Percentiles rank a stretch among this genome's conserved stretches.
These are phyloP conservation scores for Solanum hybrid DNA, from an alignment of 305 asterid genomes.

Conservation along the genomic window DNA sequence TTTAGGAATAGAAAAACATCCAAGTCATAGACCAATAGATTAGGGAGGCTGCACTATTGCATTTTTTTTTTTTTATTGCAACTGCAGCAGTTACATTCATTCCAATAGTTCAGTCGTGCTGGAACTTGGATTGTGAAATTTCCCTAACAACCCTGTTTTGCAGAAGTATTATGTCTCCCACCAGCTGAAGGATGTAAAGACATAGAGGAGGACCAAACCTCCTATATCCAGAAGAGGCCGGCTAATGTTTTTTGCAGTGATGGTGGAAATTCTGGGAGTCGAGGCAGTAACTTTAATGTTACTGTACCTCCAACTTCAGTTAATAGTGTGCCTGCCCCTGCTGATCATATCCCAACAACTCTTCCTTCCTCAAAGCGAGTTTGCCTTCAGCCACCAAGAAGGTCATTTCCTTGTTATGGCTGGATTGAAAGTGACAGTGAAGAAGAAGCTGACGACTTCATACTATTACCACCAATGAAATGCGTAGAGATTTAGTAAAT, in stretches of 20 bases:
- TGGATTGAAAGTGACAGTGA: constrained; percentile 9
- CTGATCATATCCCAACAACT: neutral
- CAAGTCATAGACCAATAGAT: neutral
- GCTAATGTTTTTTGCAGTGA: neutral
- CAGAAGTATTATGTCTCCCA: neutral
- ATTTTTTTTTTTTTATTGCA: neutral
- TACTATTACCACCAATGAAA: neutral
- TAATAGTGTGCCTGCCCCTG: neutral
- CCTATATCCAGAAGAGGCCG: neutral
- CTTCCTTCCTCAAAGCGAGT: constrained; percentile 2
- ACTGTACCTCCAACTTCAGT: neutral
- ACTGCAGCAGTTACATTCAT: neutral
- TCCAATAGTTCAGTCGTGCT: neutral
- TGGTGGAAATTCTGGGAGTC: neutral
- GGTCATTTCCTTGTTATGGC: constrained; percentile 9
- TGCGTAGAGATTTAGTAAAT: neutral
- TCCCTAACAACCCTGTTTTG: neutral
- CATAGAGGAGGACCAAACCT: neutral
- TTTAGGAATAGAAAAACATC: neutral
- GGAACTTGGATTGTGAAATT: neutral
- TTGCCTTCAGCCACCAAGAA: constrained; percentile 1
- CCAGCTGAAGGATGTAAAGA: neutral
- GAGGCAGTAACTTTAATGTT: neutral
- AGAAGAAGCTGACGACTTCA: constrained; percentile 3
- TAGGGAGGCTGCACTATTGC: neutral